Evolutionary conservation across 768 basidiomycete species (phyloP).

Genomic region (Harrya chromipes): DNA sequence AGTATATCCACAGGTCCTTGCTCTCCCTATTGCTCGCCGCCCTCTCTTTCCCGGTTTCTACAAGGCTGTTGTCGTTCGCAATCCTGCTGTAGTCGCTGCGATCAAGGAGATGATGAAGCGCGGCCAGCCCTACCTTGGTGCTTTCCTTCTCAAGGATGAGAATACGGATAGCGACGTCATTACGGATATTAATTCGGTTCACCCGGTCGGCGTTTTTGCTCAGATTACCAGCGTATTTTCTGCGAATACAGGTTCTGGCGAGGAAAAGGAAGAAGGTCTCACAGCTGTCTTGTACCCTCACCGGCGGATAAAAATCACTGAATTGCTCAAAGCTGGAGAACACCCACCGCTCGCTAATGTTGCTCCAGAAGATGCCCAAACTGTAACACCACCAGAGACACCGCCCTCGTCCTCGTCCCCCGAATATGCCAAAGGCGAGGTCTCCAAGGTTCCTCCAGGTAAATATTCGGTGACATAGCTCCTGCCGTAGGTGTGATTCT

Average conservation of each 20-base stretch:
- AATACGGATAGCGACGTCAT: conserved; percentile 91
- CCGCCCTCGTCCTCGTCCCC: conserved; percentile 33
- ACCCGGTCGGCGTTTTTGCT: conserved; percentile 93
- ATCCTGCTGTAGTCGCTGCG: conserved; percentile 87
- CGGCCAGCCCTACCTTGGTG: conserved; percentile 95
- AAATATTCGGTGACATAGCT: neutral
- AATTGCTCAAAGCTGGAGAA: conserved; percentile 71
- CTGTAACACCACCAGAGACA: conserved; percentile 44
- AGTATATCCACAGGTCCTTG: conserved; percentile 89
- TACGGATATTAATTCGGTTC: conserved; percentile 81
- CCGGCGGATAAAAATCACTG: conserved; percentile 82
- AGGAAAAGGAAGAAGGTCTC: conserved; percentile 81
- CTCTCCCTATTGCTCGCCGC: conserved; percentile 90
- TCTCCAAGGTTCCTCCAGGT: conserved; percentile 25
- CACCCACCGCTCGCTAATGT: conserved; percentile 33
- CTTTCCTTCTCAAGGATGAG: conserved; percentile 94
- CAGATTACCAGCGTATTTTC: conserved; percentile 94
- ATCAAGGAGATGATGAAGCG: conserved; percentile 97
- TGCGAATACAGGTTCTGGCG: conserved; percentile 48
- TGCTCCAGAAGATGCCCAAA: conserved; percentile 38
- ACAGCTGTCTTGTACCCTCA: conserved; percentile 95
- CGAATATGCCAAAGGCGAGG: conserved; percentile 22
- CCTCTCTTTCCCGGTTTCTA: conserved; percentile 98
- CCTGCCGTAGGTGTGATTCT: neutral
- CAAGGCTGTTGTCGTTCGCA: conserved; percentile 92